Evolutionary conservation across 2,329 filamentous ascomycete species (phyloP).

Genomic region (Trichoderma koningiopsis): DNA sequence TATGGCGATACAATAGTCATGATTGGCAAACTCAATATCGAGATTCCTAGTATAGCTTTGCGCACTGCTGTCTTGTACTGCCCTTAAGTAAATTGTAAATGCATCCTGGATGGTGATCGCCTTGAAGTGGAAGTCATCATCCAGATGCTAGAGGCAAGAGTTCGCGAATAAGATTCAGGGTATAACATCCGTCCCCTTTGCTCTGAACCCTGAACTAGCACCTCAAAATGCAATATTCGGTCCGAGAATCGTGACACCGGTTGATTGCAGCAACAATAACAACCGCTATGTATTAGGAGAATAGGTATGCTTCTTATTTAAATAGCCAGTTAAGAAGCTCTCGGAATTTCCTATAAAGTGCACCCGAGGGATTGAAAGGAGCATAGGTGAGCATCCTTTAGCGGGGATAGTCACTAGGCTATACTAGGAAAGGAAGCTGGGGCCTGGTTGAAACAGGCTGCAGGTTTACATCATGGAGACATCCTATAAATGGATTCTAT

Average conservation of each 20-base stretch:
- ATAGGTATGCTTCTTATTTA: background rate
- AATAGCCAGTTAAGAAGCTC: background rate
- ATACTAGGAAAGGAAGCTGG: conserved; percentile 6
- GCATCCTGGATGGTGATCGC: background rate
- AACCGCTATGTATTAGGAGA: background rate
- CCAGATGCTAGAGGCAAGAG: background rate
- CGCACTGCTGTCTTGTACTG: background rate
- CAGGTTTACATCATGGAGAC: background rate
- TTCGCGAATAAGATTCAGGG: background rate
- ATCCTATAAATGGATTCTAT: background rate
- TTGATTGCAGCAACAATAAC: background rate
- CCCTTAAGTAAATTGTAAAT: background rate
- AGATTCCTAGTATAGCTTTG: background rate
- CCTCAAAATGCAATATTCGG: background rate
- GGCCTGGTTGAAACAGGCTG: background rate
- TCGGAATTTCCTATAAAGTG: conserved; percentile 6
- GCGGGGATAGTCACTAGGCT: background rate
- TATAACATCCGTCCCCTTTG: background rate
- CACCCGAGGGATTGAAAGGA: background rate
- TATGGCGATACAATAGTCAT: background rate
- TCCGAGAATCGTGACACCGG: background rate
- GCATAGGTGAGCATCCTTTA: background rate
- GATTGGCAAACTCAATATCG: background rate
- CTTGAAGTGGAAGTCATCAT: background rate
- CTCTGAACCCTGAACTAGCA: background rate